phyloP scores from a whole-genome alignment of 2,329 filamentous ascomycete species.

The Botrytis elliptica region DNA sequence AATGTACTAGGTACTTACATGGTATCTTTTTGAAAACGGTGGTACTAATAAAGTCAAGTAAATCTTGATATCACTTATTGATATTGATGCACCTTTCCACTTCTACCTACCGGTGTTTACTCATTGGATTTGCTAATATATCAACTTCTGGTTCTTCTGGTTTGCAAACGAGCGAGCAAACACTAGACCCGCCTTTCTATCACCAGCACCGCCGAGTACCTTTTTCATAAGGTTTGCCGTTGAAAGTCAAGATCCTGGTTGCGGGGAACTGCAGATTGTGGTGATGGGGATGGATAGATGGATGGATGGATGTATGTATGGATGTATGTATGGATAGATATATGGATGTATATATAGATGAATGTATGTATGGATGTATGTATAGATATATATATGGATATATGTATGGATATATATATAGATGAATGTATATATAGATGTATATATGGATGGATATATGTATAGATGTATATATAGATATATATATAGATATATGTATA shows the following conservation, averaged over 20 bases:
- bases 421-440: too few species aligned
- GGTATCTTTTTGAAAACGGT: not conserved
- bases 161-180: not conserved
- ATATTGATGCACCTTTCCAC: not conserved
- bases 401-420: too few species aligned
- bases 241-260: not conserved
- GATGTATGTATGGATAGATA: too few species aligned
- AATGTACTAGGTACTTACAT: not conserved
- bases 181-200: not conserved
- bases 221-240: not conserved
- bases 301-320: too few species aligned
- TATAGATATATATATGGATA: too few species aligned
- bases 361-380: too few species aligned
- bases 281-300: not conserved
- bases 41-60: not conserved
- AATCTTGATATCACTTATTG: not conserved
- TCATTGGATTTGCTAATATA: not conserved
- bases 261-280: not conserved
- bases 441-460: too few species aligned
- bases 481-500: too few species aligned
- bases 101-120: not conserved
- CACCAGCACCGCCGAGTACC: not conserved
- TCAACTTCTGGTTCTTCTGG: not conserved
- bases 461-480: too few species aligned
- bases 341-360: too few species aligned